These are phyloP conservation scores for Sclerotinia glacialis DNA, from an alignment of 2,329 filamentous ascomycete species.

Conservation along the genomic window DNA sequence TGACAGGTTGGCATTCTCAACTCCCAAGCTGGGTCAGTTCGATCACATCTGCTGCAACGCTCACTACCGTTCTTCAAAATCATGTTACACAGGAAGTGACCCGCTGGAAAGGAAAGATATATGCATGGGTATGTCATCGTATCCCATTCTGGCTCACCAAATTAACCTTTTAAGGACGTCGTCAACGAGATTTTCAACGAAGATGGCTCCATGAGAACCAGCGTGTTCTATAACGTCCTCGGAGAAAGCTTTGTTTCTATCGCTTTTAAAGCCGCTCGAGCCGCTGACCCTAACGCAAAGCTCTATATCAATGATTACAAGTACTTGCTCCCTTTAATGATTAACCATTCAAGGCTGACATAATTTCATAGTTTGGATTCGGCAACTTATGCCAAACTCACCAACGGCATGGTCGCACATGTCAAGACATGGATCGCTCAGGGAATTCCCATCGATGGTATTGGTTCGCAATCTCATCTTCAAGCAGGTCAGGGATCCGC, in stretches of 20 bases:
- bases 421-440: constrained; percentile 62
- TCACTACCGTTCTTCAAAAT: constrained; percentile 56
- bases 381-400: constrained; percentile 59
- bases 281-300: constrained; percentile 64
- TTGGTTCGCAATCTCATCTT: constrained; percentile 41
- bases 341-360: not conserved
- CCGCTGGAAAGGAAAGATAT: constrained; percentile 62
- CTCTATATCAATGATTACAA: constrained; percentile 77
- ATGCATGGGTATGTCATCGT: constrained; percentile 45
- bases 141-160: not conserved
- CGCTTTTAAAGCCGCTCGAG: constrained; percentile 65
- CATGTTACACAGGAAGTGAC: constrained; percentile 58
- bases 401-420: constrained; percentile 51
- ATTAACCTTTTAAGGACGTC: constrained; percentile 47
- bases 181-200: constrained; percentile 61
- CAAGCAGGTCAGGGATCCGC: constrained; percentile 22
- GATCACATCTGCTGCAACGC: constrained; percentile 46
- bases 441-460: constrained; percentile 64
- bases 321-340: constrained; percentile 42
- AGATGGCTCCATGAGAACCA: constrained; percentile 29
- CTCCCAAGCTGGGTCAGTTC: constrained; percentile 57
- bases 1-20: constrained; percentile 58
- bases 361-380: constrained; percentile 56
- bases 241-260: constrained; percentile 68
- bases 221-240: constrained; percentile 64